Evolutionary conservation across 164 flowering plant species (phyloP).

Genomic region (Cinnamomum micranthum): DNA sequence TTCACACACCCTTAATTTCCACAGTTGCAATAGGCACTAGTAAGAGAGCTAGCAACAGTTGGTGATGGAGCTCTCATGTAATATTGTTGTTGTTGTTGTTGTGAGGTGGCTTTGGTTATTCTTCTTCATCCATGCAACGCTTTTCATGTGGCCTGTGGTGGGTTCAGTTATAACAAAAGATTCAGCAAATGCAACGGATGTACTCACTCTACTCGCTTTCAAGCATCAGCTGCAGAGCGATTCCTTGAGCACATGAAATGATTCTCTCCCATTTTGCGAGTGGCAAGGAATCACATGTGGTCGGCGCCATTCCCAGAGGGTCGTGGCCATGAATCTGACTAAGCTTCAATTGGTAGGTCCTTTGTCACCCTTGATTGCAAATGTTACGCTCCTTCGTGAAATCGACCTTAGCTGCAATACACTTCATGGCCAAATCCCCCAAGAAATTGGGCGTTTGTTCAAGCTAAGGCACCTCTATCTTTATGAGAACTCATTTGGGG

Average conservation of each 20-base stretch:
- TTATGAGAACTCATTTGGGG: conserved; percentile 26
- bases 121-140: neutral
- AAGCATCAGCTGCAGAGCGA: neutral
- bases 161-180: neutral
- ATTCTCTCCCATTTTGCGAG: neutral
- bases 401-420: conserved; percentile 33
- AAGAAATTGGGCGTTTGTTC: conserved; percentile 24
- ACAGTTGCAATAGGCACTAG: neutral
- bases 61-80: neutral
- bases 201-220: neutral
- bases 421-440: conserved; percentile 29
- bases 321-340: conserved; percentile 16
- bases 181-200: neutral
- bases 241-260: neutral
- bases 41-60: too few species aligned
- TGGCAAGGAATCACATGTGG: neutral
- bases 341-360: conserved; percentile 17
- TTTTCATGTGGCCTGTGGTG: conserved; percentile 6
- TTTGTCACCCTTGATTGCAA: conserved; percentile 33
- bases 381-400: conserved; percentile 34
- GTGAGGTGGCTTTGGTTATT: neutral
- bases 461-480: conserved; percentile 26
- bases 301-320: conserved; percentile 13
- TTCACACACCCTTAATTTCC: too few species aligned
- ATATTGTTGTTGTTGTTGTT: neutral